Conservation (phyloP, 805 yeast species). For the Lipomyces yamanashiensis region DNA sequence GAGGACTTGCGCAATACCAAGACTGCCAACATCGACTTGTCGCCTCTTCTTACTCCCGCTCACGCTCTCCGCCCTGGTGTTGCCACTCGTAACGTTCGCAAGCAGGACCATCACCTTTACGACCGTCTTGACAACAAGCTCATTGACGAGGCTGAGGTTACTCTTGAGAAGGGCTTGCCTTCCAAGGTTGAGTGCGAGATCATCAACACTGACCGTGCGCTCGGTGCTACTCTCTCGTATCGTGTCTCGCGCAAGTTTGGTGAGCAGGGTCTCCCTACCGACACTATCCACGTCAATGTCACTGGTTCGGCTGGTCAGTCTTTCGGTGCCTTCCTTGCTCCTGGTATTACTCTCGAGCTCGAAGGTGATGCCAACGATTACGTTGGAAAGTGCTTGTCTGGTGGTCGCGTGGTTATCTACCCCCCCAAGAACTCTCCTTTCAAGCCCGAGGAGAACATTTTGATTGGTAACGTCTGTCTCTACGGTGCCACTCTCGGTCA, state of each 20-base stretch:
- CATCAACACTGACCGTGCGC: slow-evolving; percentile 93
- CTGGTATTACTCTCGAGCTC: slow-evolving; percentile 91
- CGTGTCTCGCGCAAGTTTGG: slow-evolving; percentile 93
- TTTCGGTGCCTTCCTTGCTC: slow-evolving; percentile 95
- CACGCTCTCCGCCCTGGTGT: slow-evolving; percentile 96
- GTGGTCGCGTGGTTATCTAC: slow-evolving; percentile 89
- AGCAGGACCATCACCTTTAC: slow-evolving; percentile 92
- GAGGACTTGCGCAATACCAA: slow-evolving; percentile 86
- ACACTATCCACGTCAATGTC: slow-evolving; percentile 90
- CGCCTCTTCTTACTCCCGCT: slow-evolving; percentile 96
- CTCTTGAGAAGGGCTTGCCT: slow-evolving; percentile 95
- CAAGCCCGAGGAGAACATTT: slow-evolving; percentile 94
- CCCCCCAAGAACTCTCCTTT: slow-evolving; percentile 85
- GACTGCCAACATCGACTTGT: slow-evolving; percentile 86
- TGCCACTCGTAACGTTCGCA: slow-evolving; percentile 87
- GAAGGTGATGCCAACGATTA: slow-evolving; percentile 99
- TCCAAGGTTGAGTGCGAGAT: slow-evolving; percentile 92
- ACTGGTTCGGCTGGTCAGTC: slow-evolving; percentile 98
- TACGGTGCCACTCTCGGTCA: slow-evolving; percentile 97
- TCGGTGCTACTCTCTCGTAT: slow-evolving; percentile 94
- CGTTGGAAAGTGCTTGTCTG: slow-evolving; percentile 96
- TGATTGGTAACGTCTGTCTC: slow-evolving; percentile 95
- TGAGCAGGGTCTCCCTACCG: slow-evolving; percentile 90
- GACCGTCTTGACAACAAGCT: slow-evolving; percentile 93
- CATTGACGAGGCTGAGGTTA: slow-evolving; percentile 92